Conservation (phyloP, 2,329 filamentous ascomycete species). For the Colletotrichum siamense region DNA sequence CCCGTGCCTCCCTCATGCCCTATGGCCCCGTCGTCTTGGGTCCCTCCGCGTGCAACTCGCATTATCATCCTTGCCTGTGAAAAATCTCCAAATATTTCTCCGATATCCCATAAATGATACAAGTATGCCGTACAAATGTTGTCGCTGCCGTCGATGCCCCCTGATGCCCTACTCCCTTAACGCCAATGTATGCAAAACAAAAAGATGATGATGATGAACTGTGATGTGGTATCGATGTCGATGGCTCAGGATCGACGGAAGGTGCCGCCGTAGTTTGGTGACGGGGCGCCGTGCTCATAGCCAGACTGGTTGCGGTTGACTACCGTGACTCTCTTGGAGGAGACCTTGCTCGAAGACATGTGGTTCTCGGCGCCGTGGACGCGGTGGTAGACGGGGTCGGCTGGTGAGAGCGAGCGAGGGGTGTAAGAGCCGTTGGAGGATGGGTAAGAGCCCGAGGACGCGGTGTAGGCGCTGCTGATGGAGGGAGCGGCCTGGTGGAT, state of each 20-base stretch:
- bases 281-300: slow-evolving; percentile 35
- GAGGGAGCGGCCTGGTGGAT: slow-evolving; percentile 38
- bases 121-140: background rate
- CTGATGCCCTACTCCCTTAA: background rate
- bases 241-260: background rate
- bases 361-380: slow-evolving; percentile 36
- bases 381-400: slow-evolving; percentile 27
- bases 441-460: slow-evolving; percentile 24
- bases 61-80: background rate
- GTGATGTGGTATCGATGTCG: background rate
- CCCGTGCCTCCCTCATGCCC: background rate
- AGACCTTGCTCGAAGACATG: slow-evolving; percentile 29
- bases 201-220: background rate
- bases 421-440: slow-evolving; percentile 9
- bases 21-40: background rate
- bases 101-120: background rate
- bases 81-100: background rate
- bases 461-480: slow-evolving; percentile 31
- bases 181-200: background rate
- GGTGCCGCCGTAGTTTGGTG: slow-evolving; percentile 29
- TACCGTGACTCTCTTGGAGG: slow-evolving; percentile 34
- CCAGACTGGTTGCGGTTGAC: slow-evolving; percentile 35
- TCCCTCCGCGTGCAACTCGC: background rate
- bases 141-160: background rate
- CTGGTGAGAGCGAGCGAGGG: slow-evolving; percentile 6